phyloP scores from a whole-genome alignment of 192 early-diverging fungal species.

The Linnemannia exigua region DNA sequence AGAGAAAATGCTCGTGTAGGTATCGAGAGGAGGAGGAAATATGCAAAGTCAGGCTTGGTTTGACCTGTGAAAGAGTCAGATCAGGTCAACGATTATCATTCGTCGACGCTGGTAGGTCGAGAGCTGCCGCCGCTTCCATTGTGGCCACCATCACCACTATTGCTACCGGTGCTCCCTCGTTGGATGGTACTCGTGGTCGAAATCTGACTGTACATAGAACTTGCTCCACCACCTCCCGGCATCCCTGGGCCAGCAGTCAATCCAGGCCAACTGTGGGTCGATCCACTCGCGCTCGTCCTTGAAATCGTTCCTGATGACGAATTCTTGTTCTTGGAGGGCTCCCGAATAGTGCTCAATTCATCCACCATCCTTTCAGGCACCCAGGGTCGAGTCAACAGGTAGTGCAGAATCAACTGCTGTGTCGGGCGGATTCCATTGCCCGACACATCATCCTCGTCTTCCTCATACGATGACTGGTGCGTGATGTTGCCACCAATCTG shows the following conservation, averaged over 20 bases:
- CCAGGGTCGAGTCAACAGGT: slow-evolving; percentile 80
- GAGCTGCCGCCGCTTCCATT: slow-evolving; percentile 50
- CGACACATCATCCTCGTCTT: slow-evolving; percentile 64
- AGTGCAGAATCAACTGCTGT: slow-evolving; percentile 76
- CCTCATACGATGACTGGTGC: slow-evolving; percentile 60
- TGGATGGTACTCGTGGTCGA: slow-evolving; percentile 47
- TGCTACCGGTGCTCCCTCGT: slow-evolving; percentile 52
- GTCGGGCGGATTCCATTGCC: slow-evolving; percentile 63
- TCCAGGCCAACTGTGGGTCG: slow-evolving; percentile 50
- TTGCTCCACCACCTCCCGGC: slow-evolving; percentile 16
- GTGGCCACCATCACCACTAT: slow-evolving; percentile 43
- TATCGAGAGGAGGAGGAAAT: not conserved
- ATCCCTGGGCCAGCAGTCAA: not conserved
- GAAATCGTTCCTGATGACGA: not conserved
- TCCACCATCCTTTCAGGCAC: slow-evolving; percentile 82
- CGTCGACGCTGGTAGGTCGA: slow-evolving; percentile 50
- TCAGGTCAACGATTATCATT: slow-evolving; percentile 16
- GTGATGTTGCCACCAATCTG: slow-evolving; percentile 58
- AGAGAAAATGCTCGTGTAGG: not conserved
- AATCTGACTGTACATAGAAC: slow-evolving; percentile 43
- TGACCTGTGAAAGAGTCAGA: not conserved
- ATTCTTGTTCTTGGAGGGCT: slow-evolving; percentile 69
- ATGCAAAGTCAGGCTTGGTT: not conserved
- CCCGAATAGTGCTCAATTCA: slow-evolving; percentile 74
- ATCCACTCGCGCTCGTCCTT: slow-evolving; percentile 36